These are phyloP conservation scores for Canariomyces notabilis DNA, from an alignment of 2,329 filamentous ascomycete genomes.

Conservation along the genomic window DNA sequence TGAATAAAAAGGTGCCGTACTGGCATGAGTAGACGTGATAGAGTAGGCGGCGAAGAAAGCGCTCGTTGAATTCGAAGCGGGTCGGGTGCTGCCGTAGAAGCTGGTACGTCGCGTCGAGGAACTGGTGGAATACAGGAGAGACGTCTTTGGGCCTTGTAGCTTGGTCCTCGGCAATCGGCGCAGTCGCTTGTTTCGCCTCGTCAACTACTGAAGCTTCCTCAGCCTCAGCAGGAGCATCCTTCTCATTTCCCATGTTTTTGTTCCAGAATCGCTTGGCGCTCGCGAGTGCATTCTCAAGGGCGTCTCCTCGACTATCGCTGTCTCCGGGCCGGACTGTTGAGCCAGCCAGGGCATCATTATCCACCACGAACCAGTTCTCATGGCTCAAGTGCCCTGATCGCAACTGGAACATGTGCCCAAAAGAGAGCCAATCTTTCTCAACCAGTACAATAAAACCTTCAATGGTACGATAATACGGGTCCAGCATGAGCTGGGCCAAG, in stretches of 20 bases:
- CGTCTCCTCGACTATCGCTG: slow-evolving; percentile 60
- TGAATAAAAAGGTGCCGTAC: slow-evolving; percentile 94
- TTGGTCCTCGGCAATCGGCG: slow-evolving; percentile 47
- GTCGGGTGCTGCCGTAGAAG: slow-evolving; percentile 78
- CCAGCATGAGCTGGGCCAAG: slow-evolving; percentile 84
- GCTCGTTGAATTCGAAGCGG: slow-evolving; percentile 93
- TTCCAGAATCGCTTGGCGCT: slow-evolving; percentile 89
- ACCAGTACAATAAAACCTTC: slow-evolving; percentile 91
- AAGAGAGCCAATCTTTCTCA: slow-evolving; percentile 97
- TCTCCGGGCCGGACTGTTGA: slow-evolving; percentile 57
- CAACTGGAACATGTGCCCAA: slow-evolving; percentile 95
- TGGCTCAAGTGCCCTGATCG: slow-evolving; percentile 83
- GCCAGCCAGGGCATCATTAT: slow-evolving; percentile 72
- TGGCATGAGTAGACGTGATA: slow-evolving; percentile 96
- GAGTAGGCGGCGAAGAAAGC: slow-evolving; percentile 79
- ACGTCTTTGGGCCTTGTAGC: slow-evolving; percentile 83
- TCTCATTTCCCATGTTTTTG: slow-evolving; percentile 61
- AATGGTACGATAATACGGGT: slow-evolving; percentile 90
- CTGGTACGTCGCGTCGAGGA: slow-evolving; percentile 91
- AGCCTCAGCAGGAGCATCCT: slow-evolving; percentile 48
- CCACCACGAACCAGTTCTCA: slow-evolving; percentile 89
- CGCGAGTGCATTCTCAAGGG: slow-evolving; percentile 77
- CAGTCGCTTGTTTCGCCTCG: slow-evolving; percentile 28
- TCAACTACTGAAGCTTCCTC: slow-evolving; percentile 52
- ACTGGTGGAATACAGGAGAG: slow-evolving; percentile 95